A percentile compares a stretch with the other conserved stretches of the same genome.
phyloP scores from a whole-genome alignment of 345 rosid genomes.

The Euclidium syriacum region DNA sequence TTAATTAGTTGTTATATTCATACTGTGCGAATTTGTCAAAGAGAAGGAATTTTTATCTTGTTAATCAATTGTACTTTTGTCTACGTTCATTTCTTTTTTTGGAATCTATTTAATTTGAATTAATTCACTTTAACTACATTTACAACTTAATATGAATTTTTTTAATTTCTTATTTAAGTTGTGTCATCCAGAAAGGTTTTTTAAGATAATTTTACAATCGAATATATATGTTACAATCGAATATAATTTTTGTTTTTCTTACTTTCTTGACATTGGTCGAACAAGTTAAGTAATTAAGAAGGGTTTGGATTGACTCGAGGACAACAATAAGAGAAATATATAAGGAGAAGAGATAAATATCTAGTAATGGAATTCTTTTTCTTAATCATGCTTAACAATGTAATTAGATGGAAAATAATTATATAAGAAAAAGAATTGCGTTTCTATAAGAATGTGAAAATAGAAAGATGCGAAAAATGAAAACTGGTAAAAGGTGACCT shows the following conservation, averaged over 20 bases:
- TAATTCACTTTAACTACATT: not conserved
- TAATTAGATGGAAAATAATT: not conserved
- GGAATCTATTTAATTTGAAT: not conserved
- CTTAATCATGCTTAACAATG: not conserved
- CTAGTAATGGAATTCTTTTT: not conserved
- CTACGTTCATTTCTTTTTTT: not conserved
- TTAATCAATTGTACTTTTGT: not conserved
- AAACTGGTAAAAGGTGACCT: not conserved
- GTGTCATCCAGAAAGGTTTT: too few relatives aligned
- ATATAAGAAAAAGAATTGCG: not conserved
- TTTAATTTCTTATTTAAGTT: too few relatives aligned
- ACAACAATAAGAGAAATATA: not conserved
- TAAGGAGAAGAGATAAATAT: not conserved
- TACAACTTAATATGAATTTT: too few relatives aligned
- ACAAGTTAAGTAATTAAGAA: not conserved
- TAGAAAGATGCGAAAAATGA: not conserved
- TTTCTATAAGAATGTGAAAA: not conserved
- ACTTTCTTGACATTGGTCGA: conserved; percentile 7
- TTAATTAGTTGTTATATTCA: too few relatives aligned
- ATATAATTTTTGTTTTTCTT: conserved; percentile 32
- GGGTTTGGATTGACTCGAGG: conserved; percentile 68
- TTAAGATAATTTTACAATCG: not conserved
- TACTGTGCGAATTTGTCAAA: not conserved
- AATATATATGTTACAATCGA: not conserved
- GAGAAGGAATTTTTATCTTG: not conserved